Percentiles rank a stretch among this genome's conserved stretches.
Conservation (phyloP, 73 alveolate species). For the Tetrahymena elliotti region DNA sequence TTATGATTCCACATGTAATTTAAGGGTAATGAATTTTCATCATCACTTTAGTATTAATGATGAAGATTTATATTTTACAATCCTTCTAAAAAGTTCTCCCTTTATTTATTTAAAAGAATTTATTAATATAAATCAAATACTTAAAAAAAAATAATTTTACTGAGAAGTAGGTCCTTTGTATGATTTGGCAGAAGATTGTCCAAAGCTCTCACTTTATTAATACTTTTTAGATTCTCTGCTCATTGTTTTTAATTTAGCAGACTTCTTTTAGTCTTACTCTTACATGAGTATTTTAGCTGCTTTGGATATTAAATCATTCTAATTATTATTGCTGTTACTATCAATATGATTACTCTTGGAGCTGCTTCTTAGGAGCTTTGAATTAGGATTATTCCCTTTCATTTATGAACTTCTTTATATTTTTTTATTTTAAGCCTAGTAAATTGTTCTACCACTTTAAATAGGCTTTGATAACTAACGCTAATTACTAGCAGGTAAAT, state of each 20-base stretch:
- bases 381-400: not conserved
- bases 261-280: not conserved
- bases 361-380: not conserved
- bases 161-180: not conserved
- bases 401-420: not conserved
- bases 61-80: not conserved
- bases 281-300: not conserved
- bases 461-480: not conserved
- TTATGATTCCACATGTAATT: not conserved
- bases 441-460: not conserved
- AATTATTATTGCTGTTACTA: not conserved
- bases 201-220: not conserved
- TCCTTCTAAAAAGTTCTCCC: not conserved
- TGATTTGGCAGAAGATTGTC: not conserved
- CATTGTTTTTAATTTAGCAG: not conserved
- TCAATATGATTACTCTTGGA: not conserved
- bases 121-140: not conserved
- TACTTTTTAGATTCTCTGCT: not conserved
- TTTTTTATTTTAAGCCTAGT: not conserved
- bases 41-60: not conserved
- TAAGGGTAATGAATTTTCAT: not conserved
- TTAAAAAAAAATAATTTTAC: not conserved
- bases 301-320: not conserved
- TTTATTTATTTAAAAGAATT: not conserved
- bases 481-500: not conserved